phyloP scores from a whole-genome alignment of 2,329 filamentous ascomycete genomes.

The Coniochaeta hoffmannii region DNA sequence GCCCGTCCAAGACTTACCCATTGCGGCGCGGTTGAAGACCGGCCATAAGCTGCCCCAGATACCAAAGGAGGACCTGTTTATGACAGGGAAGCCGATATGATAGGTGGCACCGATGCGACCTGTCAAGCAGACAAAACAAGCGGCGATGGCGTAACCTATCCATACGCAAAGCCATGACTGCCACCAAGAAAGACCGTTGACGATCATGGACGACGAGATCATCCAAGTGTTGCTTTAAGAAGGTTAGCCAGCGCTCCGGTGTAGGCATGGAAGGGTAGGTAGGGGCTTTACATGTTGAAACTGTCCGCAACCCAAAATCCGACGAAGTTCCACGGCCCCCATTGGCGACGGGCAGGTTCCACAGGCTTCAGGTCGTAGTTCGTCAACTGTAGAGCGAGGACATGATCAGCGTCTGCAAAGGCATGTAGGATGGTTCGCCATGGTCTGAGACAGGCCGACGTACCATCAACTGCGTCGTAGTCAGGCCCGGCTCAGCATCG shows the following conservation, averaged over 20 bases:
- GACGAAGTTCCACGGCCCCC: constrained; percentile 83
- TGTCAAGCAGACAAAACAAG: constrained; percentile 66
- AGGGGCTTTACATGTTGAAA: constrained; percentile 55
- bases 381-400: constrained; percentile 46
- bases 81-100: constrained; percentile 84
- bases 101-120: constrained; percentile 81
- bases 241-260: neutral
- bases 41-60: constrained; percentile 89
- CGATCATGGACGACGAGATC: constrained; percentile 80
- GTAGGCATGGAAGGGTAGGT: neutral
- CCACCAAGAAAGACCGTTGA: constrained; percentile 78
- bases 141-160: constrained; percentile 75
- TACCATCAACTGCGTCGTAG: constrained; percentile 71
- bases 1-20: constrained; percentile 35
- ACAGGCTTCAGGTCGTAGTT: constrained; percentile 80
- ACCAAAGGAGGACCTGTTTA: constrained; percentile 70
- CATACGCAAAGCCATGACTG: constrained; percentile 86
- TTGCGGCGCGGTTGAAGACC: constrained; percentile 79
- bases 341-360: constrained; percentile 71
- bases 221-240: constrained; percentile 69
- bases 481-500: constrained; percentile 68
- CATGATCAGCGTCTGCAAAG: constrained; percentile 6
- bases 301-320: constrained; percentile 81
- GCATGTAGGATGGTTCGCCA: constrained; percentile 1
- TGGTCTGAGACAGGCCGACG: constrained; percentile 1